phyloP scores from a whole-genome alignment of 768 basidiomycete species.

The Boletellus ananiceps region DNA sequence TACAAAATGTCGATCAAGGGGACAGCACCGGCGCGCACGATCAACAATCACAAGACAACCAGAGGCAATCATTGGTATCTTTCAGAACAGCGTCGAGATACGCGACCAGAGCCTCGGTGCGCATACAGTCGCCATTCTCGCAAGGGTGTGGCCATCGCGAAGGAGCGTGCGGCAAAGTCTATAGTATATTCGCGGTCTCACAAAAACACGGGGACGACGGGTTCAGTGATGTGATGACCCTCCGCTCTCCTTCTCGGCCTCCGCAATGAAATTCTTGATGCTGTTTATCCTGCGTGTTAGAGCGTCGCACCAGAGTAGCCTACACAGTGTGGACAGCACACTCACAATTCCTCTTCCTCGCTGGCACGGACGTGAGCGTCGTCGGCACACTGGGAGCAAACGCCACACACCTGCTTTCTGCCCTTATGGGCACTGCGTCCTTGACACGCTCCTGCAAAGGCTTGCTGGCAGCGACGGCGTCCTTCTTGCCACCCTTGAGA shows the following conservation, averaged over 20 bases:
- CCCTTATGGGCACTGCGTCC: conserved; percentile 58
- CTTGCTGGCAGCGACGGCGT: conserved; percentile 34
- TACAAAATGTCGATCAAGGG: no score
- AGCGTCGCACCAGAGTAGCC: conserved; percentile 26
- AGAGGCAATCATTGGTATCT: no score
- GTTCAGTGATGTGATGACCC: conserved; percentile 30
- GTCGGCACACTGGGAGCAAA: background rate
- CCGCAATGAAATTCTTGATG: conserved; percentile 74
- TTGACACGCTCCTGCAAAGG: conserved; percentile 55
- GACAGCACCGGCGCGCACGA: no score
- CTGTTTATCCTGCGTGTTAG: conserved; percentile 54
- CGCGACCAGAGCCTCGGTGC: no score
- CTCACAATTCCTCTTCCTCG: conserved; percentile 84
- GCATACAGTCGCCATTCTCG: no score
- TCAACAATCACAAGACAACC: no score
- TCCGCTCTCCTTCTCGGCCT: conserved; percentile 75
- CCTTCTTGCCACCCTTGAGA: conserved; percentile 53
- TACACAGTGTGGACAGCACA: conserved; percentile 21
- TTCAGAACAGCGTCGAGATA: no score
- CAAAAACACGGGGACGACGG: background rate
- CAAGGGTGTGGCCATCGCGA: no score
- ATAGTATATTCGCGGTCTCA: no score
- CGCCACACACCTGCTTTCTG: conserved; percentile 62
- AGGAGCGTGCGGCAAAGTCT: background rate
- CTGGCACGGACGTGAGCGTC: conserved; percentile 33